phyloP scores from a whole-genome alignment of 2,329 filamentous ascomycete species.

The Talaromyces verruculosus region DNA sequence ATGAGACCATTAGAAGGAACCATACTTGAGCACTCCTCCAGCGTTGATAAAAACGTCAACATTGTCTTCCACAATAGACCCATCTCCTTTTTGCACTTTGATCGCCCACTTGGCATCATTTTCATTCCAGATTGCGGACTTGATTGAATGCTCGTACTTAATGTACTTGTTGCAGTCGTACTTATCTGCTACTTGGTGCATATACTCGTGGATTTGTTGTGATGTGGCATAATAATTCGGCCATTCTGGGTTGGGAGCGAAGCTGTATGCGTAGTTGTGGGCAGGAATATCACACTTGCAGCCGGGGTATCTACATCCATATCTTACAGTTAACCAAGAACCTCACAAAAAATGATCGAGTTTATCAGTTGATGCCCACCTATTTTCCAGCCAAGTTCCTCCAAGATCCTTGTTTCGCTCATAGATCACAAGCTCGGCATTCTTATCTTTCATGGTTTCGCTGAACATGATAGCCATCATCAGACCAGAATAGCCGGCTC shows the following conservation, averaged over 20 bases:
- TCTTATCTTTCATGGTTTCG: constrained; percentile 20
- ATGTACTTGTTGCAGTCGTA: neutral
- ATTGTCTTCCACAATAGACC: neutral
- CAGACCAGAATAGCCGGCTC: constrained; percentile 27
- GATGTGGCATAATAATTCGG: constrained; percentile 28
- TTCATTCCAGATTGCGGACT: neutral
- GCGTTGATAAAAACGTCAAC: neutral
- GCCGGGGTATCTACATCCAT: constrained; percentile 9
- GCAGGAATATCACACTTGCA: constrained; percentile 16
- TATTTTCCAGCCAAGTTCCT: constrained; percentile 22
- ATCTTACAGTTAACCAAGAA: neutral
- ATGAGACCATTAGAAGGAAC: neutral
- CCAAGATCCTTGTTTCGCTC: constrained; percentile 22
- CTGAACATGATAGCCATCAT: constrained; percentile 21
- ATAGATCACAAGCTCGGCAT: constrained; percentile 18
- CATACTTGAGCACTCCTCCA: neutral
- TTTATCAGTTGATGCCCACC: neutral
- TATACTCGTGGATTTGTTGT: neutral
- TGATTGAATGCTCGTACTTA: neutral
- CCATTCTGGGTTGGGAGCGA: constrained; percentile 21
- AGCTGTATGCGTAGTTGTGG: constrained; percentile 17
- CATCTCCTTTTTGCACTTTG: neutral
- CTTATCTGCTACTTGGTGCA: neutral
- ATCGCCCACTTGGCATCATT: neutral
- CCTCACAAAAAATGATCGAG: neutral